phyloP scores from a whole-genome alignment of 192 early-diverging fungal genomes.

The Coemansia sp. region DNA sequence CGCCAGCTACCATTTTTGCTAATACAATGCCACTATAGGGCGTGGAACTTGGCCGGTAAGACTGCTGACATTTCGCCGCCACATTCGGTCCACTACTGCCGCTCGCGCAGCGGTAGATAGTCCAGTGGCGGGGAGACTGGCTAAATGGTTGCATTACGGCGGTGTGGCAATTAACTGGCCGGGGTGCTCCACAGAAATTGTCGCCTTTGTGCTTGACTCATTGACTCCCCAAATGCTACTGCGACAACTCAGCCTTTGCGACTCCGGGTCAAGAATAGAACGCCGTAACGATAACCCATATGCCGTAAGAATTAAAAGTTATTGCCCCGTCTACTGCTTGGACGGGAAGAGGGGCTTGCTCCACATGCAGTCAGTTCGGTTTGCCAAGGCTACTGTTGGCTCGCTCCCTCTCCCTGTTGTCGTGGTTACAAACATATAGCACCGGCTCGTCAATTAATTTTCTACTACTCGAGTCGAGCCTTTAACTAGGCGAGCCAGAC shows the following conservation, averaged over 20 bases:
- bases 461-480: no score
- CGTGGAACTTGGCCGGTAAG: background rate
- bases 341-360: no score
- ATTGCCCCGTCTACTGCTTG: background rate
- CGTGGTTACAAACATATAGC: no score
- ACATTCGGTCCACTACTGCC: conserved; percentile 13
- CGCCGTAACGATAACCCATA: conserved; percentile 5
- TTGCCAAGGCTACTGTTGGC: no score
- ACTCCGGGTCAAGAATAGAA: conserved; percentile 5
- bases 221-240: background rate
- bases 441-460: no score
- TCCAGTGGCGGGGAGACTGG: background rate
- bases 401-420: no score
- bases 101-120: background rate
- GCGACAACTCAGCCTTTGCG: background rate
- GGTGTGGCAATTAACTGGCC: conserved; percentile 7
- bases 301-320: conserved; percentile 6
- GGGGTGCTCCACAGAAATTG: background rate
- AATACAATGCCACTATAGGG: background rate
- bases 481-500: no score
- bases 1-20: conserved; percentile 2
- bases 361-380: no score
- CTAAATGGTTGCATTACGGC: conserved; percentile 8
- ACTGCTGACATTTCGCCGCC: background rate
- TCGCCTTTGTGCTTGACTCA: conserved; percentile 4